phyloP scores from a whole-genome alignment of 495 filamentous ascomycete genomes.

The Penicillium cosmopolitanum region DNA sequence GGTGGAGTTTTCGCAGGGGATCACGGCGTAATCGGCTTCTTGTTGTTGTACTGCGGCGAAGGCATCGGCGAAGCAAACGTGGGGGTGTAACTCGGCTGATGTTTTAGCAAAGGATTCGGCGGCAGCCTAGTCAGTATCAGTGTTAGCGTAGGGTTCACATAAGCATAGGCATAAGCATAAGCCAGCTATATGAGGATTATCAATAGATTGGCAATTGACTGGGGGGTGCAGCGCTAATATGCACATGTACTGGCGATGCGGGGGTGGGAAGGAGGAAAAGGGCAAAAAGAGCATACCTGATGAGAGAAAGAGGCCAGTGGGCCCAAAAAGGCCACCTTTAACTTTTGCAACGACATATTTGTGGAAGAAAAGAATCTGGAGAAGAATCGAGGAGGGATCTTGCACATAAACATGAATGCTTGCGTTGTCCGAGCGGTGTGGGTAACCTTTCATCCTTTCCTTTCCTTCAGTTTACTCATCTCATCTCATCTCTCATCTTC shows the following conservation, averaged over 20 bases:
- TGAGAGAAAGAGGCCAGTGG: conserved; percentile 86
- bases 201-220: too few species aligned
- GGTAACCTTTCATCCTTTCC: neutral
- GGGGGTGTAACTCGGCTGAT: conserved; percentile 57
- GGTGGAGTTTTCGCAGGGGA: conserved; percentile 95
- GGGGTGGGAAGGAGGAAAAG: conserved; percentile 9
- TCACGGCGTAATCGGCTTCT: conserved; percentile 69
- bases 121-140: conserved; percentile 58
- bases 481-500: too few species aligned
- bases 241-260: neutral
- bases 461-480: too few species aligned
- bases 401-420: neutral
- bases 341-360: conserved; percentile 23
- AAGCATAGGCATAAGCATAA: neutral
- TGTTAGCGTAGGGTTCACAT: conserved; percentile 11
- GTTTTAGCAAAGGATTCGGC: conserved; percentile 59
- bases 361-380: neutral
- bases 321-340: conserved; percentile 78
- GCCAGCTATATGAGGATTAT: neutral
- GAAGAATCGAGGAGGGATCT: neutral
- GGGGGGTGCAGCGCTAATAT: neutral
- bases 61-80: conserved; percentile 67
- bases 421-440: conserved; percentile 26
- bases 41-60: conserved; percentile 76
- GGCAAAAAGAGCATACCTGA: conserved; percentile 60